Base-by-base conservation (phyloP, 148 eudicot species). In the Chenopodium suecicum region DNA sequence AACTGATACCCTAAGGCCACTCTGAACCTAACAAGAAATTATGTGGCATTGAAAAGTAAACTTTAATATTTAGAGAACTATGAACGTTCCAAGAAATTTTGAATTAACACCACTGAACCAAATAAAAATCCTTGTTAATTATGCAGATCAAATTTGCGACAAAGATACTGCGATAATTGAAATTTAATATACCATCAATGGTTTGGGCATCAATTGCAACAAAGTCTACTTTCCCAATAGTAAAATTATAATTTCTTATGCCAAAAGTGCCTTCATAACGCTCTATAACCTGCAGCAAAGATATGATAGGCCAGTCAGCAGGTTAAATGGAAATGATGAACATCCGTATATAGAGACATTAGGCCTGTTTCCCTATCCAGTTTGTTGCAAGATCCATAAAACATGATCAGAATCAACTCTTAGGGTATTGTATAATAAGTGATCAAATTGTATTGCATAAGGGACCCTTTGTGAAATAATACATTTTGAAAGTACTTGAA, bases 181-280 rank as follows among this genome's bases (percentile, higher is more conserved):
- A 48, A 34, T 23, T 23, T 67, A 29, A 32, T 32, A 85, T 89
- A 94, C 98, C 99, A 88, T 95, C 99, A 81, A 95, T 50, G 34
- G 91, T 84, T 88, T 95, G 99, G 64, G 97, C 89, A 91, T 95
- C 99, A 82, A 95, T 79, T 16, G 90, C 91, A 87, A 95, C 84
- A 87, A 95, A 95, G 81, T 94, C 94, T 66, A 95, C 91, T 75
- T 88, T 88, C 81, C 99, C 98, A 76, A 89, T 72, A 17, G 84
- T 92, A 71, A 93, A 91, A 67, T 63, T 79, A 71, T 88, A 85
- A 83, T 93, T 93, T 84, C 98, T 92, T 70, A 84, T 82, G 80
- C 97, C 93, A 88, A 94, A 95, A 75, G 68, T 84, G 72, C 83
- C 83, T 86, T 95, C 99, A 84, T 94, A 92, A 54, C 99, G 92